Evolutionary conservation across 257 asterid genomes (phyloP).

Genomic region (Mentha longifolia): DNA sequence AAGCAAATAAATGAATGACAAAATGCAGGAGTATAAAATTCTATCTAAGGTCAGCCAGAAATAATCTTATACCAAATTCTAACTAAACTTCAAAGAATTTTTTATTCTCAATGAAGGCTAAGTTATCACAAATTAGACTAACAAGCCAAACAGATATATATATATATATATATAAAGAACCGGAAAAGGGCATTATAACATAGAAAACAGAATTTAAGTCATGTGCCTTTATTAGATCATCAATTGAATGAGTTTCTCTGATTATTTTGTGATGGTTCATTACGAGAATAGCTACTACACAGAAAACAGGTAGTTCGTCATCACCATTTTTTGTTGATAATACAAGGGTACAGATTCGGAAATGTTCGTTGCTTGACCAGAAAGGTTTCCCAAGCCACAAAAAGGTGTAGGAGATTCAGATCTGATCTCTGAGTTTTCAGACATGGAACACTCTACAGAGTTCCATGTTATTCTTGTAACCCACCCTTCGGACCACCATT

Average conservation of each 20-base stretch:
- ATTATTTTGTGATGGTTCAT: slow-evolving; percentile 87
- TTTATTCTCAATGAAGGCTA: slow-evolving; percentile 13
- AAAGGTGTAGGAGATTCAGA: slow-evolving; percentile 64
- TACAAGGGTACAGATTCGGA: slow-evolving; percentile 51
- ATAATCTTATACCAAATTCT: neutral
- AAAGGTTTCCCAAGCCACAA: slow-evolving; percentile 89
- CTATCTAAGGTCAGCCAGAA: slow-evolving; percentile 13
- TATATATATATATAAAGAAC: too few relatives aligned
- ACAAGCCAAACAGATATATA: slow-evolving; percentile 4
- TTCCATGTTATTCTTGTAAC: slow-evolving; percentile 52
- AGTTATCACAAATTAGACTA: neutral
- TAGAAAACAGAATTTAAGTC: slow-evolving; percentile 33
- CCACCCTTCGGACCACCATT: slow-evolving; percentile 47
- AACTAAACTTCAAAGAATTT: slow-evolving; percentile 2
- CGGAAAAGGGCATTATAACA: neutral
- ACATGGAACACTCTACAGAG: slow-evolving; percentile 48
- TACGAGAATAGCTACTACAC: slow-evolving; percentile 95
- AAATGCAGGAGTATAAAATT: neutral
- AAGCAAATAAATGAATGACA: slow-evolving; percentile 21
- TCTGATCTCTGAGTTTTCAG: slow-evolving; percentile 59
- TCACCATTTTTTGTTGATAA: slow-evolving; percentile 72
- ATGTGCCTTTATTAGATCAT: slow-evolving; percentile 96
- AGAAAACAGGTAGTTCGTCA: slow-evolving; percentile 91
- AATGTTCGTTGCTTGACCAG: slow-evolving; percentile 72
- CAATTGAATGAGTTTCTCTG: slow-evolving; percentile 80